Evolutionary conservation across 441 rosid genomes (phyloP).

Genomic region (Bocquillonia castaneifolia): DNA sequence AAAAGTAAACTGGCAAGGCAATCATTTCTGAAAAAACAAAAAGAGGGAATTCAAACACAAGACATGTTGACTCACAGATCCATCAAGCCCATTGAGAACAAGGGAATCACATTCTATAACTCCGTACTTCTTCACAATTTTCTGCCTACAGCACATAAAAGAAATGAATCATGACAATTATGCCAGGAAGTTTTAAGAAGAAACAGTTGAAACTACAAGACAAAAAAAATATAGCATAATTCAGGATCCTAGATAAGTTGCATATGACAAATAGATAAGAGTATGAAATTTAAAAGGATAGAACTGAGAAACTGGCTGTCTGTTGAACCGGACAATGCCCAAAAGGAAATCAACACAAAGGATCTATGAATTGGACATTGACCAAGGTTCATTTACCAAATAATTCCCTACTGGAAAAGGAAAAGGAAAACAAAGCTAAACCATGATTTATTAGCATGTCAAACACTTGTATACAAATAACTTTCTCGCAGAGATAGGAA

Average conservation of each 20-base stretch:
- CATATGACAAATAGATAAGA: not conserved
- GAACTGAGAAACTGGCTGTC: conserved; percentile 5
- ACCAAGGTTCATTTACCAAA: conserved; percentile 12
- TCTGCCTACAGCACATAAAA: conserved; percentile 46
- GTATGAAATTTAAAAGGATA: not conserved
- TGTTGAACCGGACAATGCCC: conserved; percentile 15
- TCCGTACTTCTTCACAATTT: conserved; percentile 58
- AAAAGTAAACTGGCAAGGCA: not conserved
- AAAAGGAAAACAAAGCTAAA: not conserved
- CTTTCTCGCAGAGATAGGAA: not conserved
- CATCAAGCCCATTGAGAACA: conserved; percentile 63
- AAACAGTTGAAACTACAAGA: not conserved
- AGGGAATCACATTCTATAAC: conserved; percentile 81
- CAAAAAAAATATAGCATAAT: not conserved
- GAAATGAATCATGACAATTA: conserved; percentile 8
- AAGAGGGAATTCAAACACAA: conserved; percentile 4
- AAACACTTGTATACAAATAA: conserved; percentile 6
- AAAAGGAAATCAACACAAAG: not conserved
- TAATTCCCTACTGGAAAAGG: conserved; percentile 15
- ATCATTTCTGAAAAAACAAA: not conserved
- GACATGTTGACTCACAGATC: conserved; percentile 57
- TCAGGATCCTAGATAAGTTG: not conserved
- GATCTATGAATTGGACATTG: not conserved
- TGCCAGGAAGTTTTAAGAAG: not conserved
- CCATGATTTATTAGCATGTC: not conserved